A percentile compares a stretch with the other conserved stretches of the same genome.
These are phyloP conservation scores for Rhizopus sp. DNA, from an alignment of 371 early-diverging fungal genomes.

Conservation along the genomic window DNA sequence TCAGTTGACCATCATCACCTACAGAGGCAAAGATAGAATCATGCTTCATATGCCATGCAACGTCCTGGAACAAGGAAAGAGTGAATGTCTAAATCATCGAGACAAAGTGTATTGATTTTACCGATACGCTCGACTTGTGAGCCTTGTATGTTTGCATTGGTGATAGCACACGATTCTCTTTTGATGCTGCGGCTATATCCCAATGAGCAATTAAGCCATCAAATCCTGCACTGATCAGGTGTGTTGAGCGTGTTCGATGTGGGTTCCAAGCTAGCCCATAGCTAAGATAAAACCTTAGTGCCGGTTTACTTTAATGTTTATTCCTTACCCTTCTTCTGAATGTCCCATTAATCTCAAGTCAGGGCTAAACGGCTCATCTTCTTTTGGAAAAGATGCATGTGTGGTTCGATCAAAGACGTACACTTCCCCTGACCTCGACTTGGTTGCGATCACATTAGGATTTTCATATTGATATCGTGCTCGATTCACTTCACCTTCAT, in stretches of 20 bases:
- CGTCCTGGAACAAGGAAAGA: slow-evolving; percentile 63
- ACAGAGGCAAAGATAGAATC: slow-evolving; percentile 92
- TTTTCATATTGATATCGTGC: slow-evolving; percentile 97
- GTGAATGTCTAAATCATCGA: slow-evolving; percentile 3
- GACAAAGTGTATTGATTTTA: background rate
- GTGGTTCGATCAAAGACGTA: slow-evolving; percentile 97
- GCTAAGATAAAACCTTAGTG: slow-evolving; percentile 20
- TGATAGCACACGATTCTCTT: slow-evolving; percentile 70
- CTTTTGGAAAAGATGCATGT: slow-evolving; percentile 78
- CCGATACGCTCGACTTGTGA: slow-evolving; percentile 92
- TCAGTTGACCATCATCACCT: slow-evolving; percentile 89
- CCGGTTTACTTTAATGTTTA: background rate
- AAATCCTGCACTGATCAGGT: slow-evolving; percentile 79
- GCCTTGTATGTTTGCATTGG: slow-evolving; percentile 75
- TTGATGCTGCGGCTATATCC: slow-evolving; percentile 40
- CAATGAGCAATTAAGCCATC: slow-evolving; percentile 86
- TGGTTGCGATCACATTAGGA: slow-evolving; percentile 95
- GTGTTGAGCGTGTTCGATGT: slow-evolving; percentile 57
- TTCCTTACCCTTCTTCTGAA: slow-evolving; percentile 85
- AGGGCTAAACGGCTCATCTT: slow-evolving; percentile 78
- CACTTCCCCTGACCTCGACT: slow-evolving; percentile 89
- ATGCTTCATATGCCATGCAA: slow-evolving; percentile 87
- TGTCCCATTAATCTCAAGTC: slow-evolving; percentile 92
- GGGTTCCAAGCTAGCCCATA: slow-evolving; percentile 84
- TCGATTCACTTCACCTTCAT: slow-evolving; percentile 96